phyloP scores from a whole-genome alignment of 2,329 filamentous ascomycete species.

The Sphaerulina vaccinii region DNA sequence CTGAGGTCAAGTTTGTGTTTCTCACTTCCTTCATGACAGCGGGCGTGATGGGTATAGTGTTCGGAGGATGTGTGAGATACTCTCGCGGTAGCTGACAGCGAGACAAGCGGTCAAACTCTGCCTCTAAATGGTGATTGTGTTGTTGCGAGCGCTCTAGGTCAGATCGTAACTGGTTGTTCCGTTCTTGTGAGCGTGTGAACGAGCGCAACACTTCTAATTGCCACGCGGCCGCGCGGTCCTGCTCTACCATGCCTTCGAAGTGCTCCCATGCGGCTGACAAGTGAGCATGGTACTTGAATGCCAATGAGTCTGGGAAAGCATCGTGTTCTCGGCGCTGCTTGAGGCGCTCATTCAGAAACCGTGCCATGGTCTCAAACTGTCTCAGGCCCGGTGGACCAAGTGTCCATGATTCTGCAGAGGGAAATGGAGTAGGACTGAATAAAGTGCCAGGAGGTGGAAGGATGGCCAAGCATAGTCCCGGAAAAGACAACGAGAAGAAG shows the following conservation, averaged over 20 bases:
- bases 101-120: slow-evolving; percentile 37
- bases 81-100: slow-evolving; percentile 38
- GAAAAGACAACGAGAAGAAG: slow-evolving; percentile 80
- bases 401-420: slow-evolving; percentile 77
- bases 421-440: slow-evolving; percentile 76
- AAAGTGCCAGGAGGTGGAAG: slow-evolving; percentile 78
- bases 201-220: slow-evolving; percentile 48
- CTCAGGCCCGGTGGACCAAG: slow-evolving; percentile 70
- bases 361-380: slow-evolving; percentile 67
- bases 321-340: slow-evolving; percentile 35
- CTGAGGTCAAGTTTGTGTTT: slow-evolving; percentile 14
- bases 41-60: slow-evolving; percentile 39
- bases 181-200: slow-evolving; percentile 43
- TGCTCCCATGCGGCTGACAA: slow-evolving; percentile 72
- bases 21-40: slow-evolving; percentile 40
- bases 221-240: slow-evolving; percentile 46
- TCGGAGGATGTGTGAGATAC: slow-evolving; percentile 34
- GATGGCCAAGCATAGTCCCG: slow-evolving; percentile 77
- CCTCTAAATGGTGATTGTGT: slow-evolving; percentile 44
- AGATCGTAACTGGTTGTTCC: slow-evolving; percentile 38
- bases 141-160: slow-evolving; percentile 43
- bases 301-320: slow-evolving; percentile 55
- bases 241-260: slow-evolving; percentile 67
- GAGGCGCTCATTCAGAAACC: slow-evolving; percentile 33
- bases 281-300: slow-evolving; percentile 71